Base-by-base conservation (phyloP, 2,329 filamentous ascomycete species). In the Colletotrichum theobromicola region DNA sequence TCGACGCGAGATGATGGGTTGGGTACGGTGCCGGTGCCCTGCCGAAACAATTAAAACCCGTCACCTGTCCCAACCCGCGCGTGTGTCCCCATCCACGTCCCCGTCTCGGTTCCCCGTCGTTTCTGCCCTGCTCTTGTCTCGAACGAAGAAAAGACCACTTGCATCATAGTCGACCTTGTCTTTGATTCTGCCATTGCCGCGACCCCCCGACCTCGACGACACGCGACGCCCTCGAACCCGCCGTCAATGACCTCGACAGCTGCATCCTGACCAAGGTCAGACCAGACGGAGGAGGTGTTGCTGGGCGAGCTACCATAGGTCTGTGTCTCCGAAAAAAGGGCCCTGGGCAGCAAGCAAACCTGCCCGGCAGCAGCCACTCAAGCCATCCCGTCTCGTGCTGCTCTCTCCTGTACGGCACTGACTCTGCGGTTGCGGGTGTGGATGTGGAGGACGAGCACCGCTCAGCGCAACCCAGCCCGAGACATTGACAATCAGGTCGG, bases 301-400 rank as follows among this genome's bases (percentile, higher is more conserved):
- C 80, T 82, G 74, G 72, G 81, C 82, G 77, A 85, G 83, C 80
- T 84, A 83, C 76, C 84, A 79, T 79, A 85, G 81, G 82, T 85
- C 84, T 80, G 82, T 82, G 80, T 69, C 28, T 46, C n/a, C 42
- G 42, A 46, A 46, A 46, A 46, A 46, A 46, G 10, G 70, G 57
- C 62, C 57, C 28, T n/a, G 65, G 60, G 53, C 65, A 57, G 68
- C 63, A 74, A 55, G 67, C 60, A 74, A 74, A 21, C 42, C 42
- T 46, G 42, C n/a, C 42, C 21, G n/a, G 18, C 37, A 62, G 42
- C 62, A 53, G 42, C 57, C 68, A 72, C 42, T 57, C 35, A 35
- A 64, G 24, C 35, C 57, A 10, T 60, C 32, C 26, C 42, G 42
- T 46, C 42, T 46, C 42, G 42, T 46, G 42, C 42, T 46, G 42